Base-by-base conservation (phyloP, 1,284 basidiomycete species). In the Filobasidium uniguttulatum region DNA sequence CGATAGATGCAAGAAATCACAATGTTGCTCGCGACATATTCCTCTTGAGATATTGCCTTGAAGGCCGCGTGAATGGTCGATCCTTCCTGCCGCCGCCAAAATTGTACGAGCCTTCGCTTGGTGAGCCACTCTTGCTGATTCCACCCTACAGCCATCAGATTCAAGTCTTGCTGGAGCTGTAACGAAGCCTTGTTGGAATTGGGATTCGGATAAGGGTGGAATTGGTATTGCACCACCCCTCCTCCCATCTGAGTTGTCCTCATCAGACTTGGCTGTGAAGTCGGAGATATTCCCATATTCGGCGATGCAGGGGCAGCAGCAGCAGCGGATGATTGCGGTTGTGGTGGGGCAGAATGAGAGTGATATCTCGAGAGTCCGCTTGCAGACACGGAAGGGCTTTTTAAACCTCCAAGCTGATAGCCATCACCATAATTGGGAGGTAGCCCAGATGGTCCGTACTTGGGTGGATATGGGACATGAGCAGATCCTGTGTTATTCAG, bases 1-100 rank as follows among this genome's bases (percentile, higher is more conserved):
- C 85, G 80, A 64, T 83, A 87, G 65, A 97, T 93, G 73, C 91
- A 96, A 0, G 87, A 93, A 59, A 76, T 68, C 59, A 74, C 71
- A 59, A 75, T 74, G 48, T 66, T 66, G 59, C 71, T 69, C 19
- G 62, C 64, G 7, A 67, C 62, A 56, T 71, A 75, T 48, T 75
- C 68, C 22, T 57, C 55, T 49, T 70, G 67, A 10, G 65, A 46
- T 41, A 76, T 68, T 3, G 72, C 66, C 29, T 66, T 62, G 66
- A 74, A 77, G 4, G 66, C 67, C 15, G 69, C 68, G 51, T 70
- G 69, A 55, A 77, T 74, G 5, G 63, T 64, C 25, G 71, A 67
- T 3, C 73, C 73, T 28, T 72, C 70, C 58, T 75, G 74, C 19
- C 70, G 61, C 8, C 74, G 63, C 67, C 71, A 73, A 61, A 76